Evolutionary conservation across 225 moss, liverwort and hornwort genomes (phyloP).

Genomic region (Marchantia paleacea): DNA sequence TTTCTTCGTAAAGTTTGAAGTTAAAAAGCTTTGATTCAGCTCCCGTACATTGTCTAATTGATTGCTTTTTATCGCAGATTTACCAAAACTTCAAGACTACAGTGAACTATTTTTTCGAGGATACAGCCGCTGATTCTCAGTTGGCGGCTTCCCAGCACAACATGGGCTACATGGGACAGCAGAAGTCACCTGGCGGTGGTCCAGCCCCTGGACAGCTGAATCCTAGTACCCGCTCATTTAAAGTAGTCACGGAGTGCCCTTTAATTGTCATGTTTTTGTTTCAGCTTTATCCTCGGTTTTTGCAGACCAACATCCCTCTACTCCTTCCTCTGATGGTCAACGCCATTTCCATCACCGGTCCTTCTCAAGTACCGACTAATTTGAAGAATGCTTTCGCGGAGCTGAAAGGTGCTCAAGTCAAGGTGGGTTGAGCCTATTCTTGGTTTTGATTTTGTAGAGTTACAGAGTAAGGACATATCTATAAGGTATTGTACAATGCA

Average conservation of each 20-base stretch:
- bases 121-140: conserved; percentile 74
- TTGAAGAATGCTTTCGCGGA: conserved; percentile 90
- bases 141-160: conserved; percentile 79
- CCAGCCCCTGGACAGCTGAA: conserved; percentile 89
- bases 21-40: not conserved
- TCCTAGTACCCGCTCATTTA: conserved; percentile 95
- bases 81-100: conserved; percentile 91
- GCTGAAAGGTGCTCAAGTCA: conserved; percentile 97
- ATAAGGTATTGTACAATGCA: not conserved
- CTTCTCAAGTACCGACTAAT: conserved; percentile 72
- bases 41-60: not conserved
- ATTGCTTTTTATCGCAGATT: conserved; percentile 60
- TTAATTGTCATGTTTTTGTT: conserved; percentile 99
- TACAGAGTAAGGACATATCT: too few species aligned
- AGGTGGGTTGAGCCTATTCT: conserved; percentile 48
- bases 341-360: conserved; percentile 92
- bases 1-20: not conserved
- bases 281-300: conserved; percentile 92
- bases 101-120: conserved; percentile 97
- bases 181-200: conserved; percentile 86
- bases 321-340: conserved; percentile 98
- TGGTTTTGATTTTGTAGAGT: too few species aligned
- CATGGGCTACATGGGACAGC: conserved; percentile 94
- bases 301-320: conserved; percentile 83
- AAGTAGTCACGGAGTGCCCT: conserved; percentile 99